These are phyloP conservation scores for Trichocladium uniseriatum DNA, from an alignment of 495 filamentous ascomycete genomes.

Conservation along the genomic window DNA sequence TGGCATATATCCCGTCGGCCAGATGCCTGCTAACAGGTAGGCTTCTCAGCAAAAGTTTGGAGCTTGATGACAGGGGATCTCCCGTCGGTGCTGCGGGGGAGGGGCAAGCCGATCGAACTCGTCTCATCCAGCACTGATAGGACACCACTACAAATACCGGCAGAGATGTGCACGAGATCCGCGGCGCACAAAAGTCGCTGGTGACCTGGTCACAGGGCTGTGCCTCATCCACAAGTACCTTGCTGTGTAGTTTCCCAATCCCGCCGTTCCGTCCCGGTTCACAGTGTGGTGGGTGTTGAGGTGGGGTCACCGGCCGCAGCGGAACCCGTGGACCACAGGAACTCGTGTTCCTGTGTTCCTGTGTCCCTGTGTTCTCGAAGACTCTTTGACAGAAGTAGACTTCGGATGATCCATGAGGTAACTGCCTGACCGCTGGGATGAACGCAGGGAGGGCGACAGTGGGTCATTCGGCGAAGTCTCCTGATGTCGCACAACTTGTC, in stretches of 20 bases:
- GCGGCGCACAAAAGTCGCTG: not conserved
- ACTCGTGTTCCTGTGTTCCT: conserved; percentile 4
- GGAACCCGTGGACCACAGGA: conserved; percentile 6
- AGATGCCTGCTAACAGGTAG: no score
- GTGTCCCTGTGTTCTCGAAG: conserved; percentile 4
- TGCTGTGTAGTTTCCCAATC: not conserved
- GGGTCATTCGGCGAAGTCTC: conserved; percentile 2
- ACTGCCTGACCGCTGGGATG: not conserved
- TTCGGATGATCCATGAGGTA: conserved; percentile 7
- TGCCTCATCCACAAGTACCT: not conserved
- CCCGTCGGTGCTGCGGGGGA: conserved; percentile 4
- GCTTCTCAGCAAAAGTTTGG: not conserved
- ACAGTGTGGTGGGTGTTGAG: not conserved
- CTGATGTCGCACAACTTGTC: conserved; percentile 4
- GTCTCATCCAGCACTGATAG: not conserved
- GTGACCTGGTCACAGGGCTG: conserved; percentile 10
- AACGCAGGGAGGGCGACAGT: not conserved
- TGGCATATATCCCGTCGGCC: no score
- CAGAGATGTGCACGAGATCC: not conserved
- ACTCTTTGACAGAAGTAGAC: not conserved
- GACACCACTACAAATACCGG: no score
- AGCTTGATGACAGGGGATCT: not conserved
- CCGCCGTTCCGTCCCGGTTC: not conserved
- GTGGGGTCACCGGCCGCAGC: conserved; percentile 6
- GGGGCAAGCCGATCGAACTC: not conserved